Evolutionary conservation across 331 rosid genomes (phyloP).

Genomic region (Malus hybrid): DNA sequence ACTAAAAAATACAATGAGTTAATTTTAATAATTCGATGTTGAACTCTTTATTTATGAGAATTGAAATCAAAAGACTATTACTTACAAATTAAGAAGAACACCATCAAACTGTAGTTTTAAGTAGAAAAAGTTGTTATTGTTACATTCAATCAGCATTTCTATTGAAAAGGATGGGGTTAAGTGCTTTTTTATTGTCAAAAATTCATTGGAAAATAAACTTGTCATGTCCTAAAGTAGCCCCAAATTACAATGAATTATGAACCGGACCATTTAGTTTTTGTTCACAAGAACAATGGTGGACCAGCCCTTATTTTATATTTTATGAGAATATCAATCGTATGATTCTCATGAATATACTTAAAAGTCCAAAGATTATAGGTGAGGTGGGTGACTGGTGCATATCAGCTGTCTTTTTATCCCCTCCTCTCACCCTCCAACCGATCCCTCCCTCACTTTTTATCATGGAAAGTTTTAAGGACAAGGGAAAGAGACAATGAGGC

Average conservation of each 20-base stretch:
- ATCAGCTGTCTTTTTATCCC: not conserved
- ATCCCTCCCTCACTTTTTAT: not conserved
- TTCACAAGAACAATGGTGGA: not conserved
- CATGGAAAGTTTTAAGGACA: not conserved
- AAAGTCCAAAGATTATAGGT: not conserved
- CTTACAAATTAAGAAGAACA: too few species aligned
- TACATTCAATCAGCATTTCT: slow-evolving; percentile 8
- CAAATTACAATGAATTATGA: not conserved
- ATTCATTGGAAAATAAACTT: slow-evolving; percentile 2
- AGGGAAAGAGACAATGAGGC: slow-evolving; percentile 11
- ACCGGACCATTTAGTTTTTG: too few species aligned
- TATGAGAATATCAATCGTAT: not conserved
- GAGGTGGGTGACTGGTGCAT: not conserved
- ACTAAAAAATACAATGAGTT: too few species aligned
- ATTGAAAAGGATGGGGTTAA: not conserved
- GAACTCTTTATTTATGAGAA: too few species aligned
- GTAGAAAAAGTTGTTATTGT: not conserved
- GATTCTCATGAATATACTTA: slow-evolving; percentile 6
- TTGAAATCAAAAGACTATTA: too few species aligned
- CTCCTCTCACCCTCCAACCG: not conserved
- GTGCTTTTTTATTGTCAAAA: slow-evolving; percentile 1
- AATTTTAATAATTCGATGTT: too few species aligned
- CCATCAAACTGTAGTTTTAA: too few species aligned
- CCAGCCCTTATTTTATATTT: not conserved
- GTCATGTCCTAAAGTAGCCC: not conserved